These are phyloP conservation scores for Lolium rigidum DNA, from an alignment of 176 grass and related monocot species.

Conservation along the genomic window DNA sequence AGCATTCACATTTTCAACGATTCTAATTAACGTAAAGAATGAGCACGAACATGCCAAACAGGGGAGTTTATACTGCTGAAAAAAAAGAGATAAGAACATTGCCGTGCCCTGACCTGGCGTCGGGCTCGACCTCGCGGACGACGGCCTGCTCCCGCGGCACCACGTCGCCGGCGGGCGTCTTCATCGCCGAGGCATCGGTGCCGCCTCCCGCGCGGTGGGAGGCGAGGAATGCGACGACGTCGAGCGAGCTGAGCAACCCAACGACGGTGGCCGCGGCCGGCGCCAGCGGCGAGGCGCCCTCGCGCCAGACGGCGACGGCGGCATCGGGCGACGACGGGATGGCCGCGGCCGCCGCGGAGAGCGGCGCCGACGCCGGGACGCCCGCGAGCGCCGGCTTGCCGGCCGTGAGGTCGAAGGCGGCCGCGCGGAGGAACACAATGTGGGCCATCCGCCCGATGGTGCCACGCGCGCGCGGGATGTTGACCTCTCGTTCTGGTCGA, in stretches of 20 bases:
- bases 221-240: constrained; percentile 61
- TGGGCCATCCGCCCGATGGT: constrained; percentile 44
- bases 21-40: background rate
- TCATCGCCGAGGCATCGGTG: constrained; percentile 15
- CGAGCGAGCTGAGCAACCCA: constrained; percentile 66
- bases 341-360: constrained; percentile 50
- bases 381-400: constrained; percentile 65
- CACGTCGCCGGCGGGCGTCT: constrained; percentile 58
- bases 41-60: background rate
- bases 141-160: constrained; percentile 47
- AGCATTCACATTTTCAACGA: background rate
- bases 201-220: constrained; percentile 20
- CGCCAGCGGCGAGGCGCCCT: constrained; percentile 13
- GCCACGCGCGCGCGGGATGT: background rate
- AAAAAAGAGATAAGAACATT: background rate
- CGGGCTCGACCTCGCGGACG: constrained; percentile 62
- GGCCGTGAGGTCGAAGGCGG: constrained; percentile 61
- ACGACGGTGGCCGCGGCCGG: constrained; percentile 48
- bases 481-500: constrained; percentile 29
- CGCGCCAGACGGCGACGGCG: constrained; percentile 62
- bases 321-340: constrained; percentile 61
- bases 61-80: background rate
- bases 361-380: constrained; percentile 55
- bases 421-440: constrained; percentile 56
- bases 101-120: constrained; percentile 35